Evolutionary conservation across 139 green algal genomes (phyloP), one percentile per base, ranked within the genome.

Genomic region (Chlorella sp.): DNA sequence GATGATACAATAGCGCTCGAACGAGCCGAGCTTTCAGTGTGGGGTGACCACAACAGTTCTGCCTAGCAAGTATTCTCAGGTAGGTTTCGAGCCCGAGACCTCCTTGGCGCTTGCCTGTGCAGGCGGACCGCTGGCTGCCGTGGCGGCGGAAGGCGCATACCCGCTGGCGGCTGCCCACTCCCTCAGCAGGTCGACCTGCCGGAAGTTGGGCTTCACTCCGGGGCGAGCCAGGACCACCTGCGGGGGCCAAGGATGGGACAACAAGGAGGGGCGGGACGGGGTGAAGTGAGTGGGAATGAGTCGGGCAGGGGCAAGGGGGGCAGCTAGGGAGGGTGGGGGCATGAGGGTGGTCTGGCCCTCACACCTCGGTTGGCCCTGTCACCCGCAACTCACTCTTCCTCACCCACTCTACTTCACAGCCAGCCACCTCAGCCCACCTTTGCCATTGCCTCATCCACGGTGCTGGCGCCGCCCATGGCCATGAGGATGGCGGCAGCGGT

Each of bases 151-250:
- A 9, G 48, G 48, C 48, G 7, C 48, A 57, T 36, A 36, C 68
- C 68, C 22, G 68, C 68, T 34, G 37, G 77, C 22, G 12, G 78
- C 40, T 12, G 79, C 79, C 79, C 79, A 81, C 75, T 81, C 75
- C n/a, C 36, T 34, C 75, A 81, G 78, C 78, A 61, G 32, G 39
- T 34, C 24, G 34, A 53, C 60, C 81, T 86, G 81, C 3, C 81
- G 81, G 81, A 53, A 73, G 81, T 86, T 86, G n/a, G 81, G 81
- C 81, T 86, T 86, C n/a, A 86, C 81, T 19, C 81, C 81, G 7
- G 81, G 81, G 48, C 81, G 81, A 0, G 57, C 81, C 81, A 75
- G 53, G n/a, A 53, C 30, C 28, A 28, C 28, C 71, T 22, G n/a
- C 21, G 71, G 30, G 71, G 26, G 14, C 19, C 30, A 12, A 3